These are phyloP conservation scores for Erysimum cheiranthoides DNA, from an alignment of 345 rosid genomes.

Conservation along the genomic window DNA sequence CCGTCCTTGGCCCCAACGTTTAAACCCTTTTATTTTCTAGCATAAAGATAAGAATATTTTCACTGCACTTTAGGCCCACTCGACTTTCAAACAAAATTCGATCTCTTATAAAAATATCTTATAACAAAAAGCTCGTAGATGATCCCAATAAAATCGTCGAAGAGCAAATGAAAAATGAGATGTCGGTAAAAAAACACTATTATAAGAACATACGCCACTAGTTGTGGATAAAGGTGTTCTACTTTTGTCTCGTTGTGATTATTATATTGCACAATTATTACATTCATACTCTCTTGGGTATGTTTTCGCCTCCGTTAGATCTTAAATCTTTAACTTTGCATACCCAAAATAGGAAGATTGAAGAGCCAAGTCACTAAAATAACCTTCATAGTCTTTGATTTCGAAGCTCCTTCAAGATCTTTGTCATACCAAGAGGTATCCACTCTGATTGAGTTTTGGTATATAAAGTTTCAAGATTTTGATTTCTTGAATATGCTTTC, in stretches of 20 bases:
- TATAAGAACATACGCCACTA: conserved; percentile 33
- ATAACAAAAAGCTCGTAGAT: background rate
- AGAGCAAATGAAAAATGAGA: conserved; percentile 17
- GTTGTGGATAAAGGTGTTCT: conserved; percentile 41
- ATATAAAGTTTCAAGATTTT: conserved; percentile 22
- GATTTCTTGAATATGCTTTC: conserved; percentile 10
- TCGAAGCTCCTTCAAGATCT: conserved; percentile 9
- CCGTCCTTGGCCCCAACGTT: conserved; percentile 25
- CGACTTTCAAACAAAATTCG: background rate
- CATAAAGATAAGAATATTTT: conserved; percentile 23
- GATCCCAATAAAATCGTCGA: conserved; percentile 24
- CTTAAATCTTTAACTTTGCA: conserved; percentile 34
- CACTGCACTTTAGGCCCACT: conserved; percentile 27
- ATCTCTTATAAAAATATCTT: conserved; percentile 31
- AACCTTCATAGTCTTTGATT: conserved; percentile 1
- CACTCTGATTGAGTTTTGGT: conserved; percentile 22
- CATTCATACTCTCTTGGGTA: conserved; percentile 21
- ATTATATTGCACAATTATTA: conserved; percentile 33
- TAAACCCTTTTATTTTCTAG: background rate
- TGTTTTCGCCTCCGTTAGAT: conserved; percentile 38
- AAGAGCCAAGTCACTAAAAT: conserved; percentile 7
- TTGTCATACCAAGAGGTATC: conserved; percentile 9
- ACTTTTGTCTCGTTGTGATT: conserved; percentile 34
- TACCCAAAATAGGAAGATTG: conserved; percentile 33
- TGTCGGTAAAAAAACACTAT: conserved; percentile 13